Percentiles rank a stretch among this genome's conserved stretches.
Conservation (phyloP, 2,329 filamentous ascomycete genomes). For the Botrytis sinoallii region DNA sequence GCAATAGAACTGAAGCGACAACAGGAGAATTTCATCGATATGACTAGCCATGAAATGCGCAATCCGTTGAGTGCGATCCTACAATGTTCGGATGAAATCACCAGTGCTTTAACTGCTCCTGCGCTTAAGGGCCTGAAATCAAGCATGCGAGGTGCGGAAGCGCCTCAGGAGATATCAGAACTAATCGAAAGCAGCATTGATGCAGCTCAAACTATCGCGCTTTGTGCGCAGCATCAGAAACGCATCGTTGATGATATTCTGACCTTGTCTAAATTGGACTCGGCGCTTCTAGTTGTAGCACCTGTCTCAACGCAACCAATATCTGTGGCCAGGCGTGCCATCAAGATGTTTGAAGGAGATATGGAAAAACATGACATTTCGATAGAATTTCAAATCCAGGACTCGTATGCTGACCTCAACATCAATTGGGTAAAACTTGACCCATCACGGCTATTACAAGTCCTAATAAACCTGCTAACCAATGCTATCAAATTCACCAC, state of each 20-base stretch:
- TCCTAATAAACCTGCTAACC: slow-evolving; percentile 76
- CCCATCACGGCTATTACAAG: slow-evolving; percentile 73
- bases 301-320: slow-evolving; percentile 68
- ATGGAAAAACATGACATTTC: slow-evolving; percentile 68
- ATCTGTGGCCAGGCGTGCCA: slow-evolving; percentile 61
- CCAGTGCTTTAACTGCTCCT: slow-evolving; percentile 16
- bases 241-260: slow-evolving; percentile 66
- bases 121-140: neutral
- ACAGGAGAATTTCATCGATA: slow-evolving; percentile 79
- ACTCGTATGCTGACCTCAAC: slow-evolving; percentile 61
- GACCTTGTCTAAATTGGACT: slow-evolving; percentile 68
- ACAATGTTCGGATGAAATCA: slow-evolving; percentile 62
- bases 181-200: slow-evolving; percentile 60
- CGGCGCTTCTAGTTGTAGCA: slow-evolving; percentile 65
- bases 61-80: slow-evolving; percentile 73
- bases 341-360: slow-evolving; percentile 80
- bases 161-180: slow-evolving; percentile 44
- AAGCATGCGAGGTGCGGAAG: neutral
- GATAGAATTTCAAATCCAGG: slow-evolving; percentile 65
- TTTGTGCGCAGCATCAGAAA: slow-evolving; percentile 72
- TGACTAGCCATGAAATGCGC: slow-evolving; percentile 69
- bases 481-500: slow-evolving; percentile 84
- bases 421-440: slow-evolving; percentile 74
- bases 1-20: slow-evolving; percentile 60
- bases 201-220: slow-evolving; percentile 75